Evolutionary conservation across 2,329 filamentous ascomycete species (phyloP).

Genomic region (Ilyonectria destructans): DNA sequence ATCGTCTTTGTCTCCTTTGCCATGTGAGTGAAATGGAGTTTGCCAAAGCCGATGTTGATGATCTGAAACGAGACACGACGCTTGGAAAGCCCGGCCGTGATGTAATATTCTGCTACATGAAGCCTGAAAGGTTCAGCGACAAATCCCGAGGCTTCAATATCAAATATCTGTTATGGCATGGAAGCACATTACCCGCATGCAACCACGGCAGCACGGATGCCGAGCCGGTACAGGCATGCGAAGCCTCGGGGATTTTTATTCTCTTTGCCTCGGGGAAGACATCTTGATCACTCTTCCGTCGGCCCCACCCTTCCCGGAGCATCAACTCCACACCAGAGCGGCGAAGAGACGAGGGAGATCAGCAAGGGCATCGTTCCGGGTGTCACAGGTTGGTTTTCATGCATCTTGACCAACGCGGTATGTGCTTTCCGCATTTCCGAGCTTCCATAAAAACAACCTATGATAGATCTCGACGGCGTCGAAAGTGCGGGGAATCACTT

Average conservation of each 20-base stretch:
- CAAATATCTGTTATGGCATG: background rate
- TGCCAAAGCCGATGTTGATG: background rate
- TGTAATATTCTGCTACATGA: background rate
- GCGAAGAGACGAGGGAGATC: background rate
- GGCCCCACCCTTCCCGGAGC: background rate
- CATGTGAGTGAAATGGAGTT: background rate
- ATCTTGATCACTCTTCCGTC: background rate
- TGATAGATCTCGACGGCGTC: background rate
- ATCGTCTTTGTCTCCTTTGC: background rate
- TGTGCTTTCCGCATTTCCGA: constrained; percentile 6
- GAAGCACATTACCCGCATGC: background rate
- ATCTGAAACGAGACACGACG: too few relatives aligned
- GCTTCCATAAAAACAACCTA: background rate
- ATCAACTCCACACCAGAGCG: background rate
- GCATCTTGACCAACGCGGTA: background rate
- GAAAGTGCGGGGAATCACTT: constrained; percentile 7
- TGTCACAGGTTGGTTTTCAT: background rate
- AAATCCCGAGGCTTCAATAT: background rate
- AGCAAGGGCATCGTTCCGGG: background rate
- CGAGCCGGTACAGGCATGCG: background rate
- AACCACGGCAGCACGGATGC: background rate
- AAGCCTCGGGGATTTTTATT: background rate
- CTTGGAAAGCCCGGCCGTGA: too few relatives aligned
- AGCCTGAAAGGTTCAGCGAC: background rate
- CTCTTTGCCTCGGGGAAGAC: background rate